Evolutionary conservation across 2,329 filamentous ascomycete genomes (phyloP), one percentile per base, ranked within the genome.

Genomic region (Pseudohalonectria lignicola): DNA sequence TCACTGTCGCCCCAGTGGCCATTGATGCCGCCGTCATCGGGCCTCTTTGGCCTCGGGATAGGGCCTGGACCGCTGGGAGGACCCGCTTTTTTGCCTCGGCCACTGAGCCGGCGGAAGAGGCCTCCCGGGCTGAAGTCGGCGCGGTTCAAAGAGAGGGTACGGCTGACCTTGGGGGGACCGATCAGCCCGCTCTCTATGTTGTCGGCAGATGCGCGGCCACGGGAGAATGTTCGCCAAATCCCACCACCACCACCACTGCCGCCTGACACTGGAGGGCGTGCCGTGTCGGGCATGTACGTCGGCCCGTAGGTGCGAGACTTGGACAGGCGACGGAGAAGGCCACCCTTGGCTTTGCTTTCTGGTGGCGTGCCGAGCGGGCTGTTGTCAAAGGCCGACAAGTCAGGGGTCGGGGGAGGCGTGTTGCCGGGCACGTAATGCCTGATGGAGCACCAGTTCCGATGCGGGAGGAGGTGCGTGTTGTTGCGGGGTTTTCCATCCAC

Each of bases 391-490:
- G 66, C 60, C 2, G 72, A 66, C 8, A 55, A 59, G 20, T 66
- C 71, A 3, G 85, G 86, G 2, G 82, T 79, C 3, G 72, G 68
- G 1, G 77, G 75, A 11, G 87, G 87, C 1, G 85, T 93, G 25
- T 63, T 66, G 3, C 85, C 86, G 2, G 88, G 87, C 9, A 76
- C 67, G 61, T 94, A 96, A 53, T 84, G 73, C 38, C 84, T 75
- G 49, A 98, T 94, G 3, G 86, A 85, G 56, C 90, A 96, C 85
- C 90, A 98, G 56, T 98, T 98, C 23, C 92, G 76, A 42, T 92
- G 82, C 16, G 88, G 88, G 9, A 96, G 67, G 2, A 98, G 67
- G 43, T 81, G 79, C 52, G 86, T 93, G 57, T 98, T 98, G 60
- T 94, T 96, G 44, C 92, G 76, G 16, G 79, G 71, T 57, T 86